Conservation (phyloP, 352 stramenopile species). For the Pythium pectinolyticum region DNA sequence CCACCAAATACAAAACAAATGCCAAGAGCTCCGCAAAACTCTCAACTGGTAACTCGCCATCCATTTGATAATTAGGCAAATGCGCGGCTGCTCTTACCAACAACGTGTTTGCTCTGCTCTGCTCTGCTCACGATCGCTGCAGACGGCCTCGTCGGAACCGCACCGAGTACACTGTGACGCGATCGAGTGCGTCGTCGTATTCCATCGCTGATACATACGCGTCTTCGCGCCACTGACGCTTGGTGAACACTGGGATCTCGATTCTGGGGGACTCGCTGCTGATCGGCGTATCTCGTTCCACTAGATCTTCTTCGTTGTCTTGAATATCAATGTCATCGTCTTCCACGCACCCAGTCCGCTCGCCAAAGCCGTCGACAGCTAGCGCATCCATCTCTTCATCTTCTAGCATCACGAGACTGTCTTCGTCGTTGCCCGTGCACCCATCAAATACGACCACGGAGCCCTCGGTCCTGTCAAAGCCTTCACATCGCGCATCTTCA, state of each 20-base stretch:
- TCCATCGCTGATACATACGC: not conserved
- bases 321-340: not conserved
- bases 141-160: conserved; percentile 8
- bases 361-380: not conserved
- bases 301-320: not conserved
- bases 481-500: conserved; percentile 21
- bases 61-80: conserved; percentile 4
- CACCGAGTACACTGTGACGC: conserved; percentile 8
- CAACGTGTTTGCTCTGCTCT: not conserved
- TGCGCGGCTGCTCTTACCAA: too few species aligned
- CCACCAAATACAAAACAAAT: not conserved
- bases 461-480: not conserved
- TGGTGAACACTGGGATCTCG: conserved; percentile 13
- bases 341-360: not conserved
- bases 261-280: not conserved
- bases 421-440: conserved; percentile 20
- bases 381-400: conserved; percentile 11
- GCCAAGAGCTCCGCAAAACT: not conserved
- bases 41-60: conserved; percentile 1
- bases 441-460: conserved; percentile 22
- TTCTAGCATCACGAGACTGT: conserved; percentile 29
- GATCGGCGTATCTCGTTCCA: too few species aligned
- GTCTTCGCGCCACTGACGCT: not conserved
- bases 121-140: conserved; percentile 2
- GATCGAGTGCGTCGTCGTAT: conserved; percentile 13